A percentile compares a stretch with the other conserved stretches of the same genome.
phyloP scores from a whole-genome alignment of 1,284 basidiomycete genomes.

The Ganoderma sinense region DNA sequence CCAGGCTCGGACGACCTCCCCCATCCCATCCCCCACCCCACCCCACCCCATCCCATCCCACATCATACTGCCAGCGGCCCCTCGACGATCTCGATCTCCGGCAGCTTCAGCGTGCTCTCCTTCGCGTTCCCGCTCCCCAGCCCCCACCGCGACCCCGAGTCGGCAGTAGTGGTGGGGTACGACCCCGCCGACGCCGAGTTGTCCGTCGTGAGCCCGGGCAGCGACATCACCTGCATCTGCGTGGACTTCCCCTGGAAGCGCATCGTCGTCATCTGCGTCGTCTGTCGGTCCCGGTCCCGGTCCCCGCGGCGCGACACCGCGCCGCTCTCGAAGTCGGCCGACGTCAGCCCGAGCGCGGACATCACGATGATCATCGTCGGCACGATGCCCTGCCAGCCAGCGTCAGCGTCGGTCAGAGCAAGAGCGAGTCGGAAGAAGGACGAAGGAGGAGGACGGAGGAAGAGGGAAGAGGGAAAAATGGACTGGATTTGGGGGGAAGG shows the following conservation, averaged over 20 bases:
- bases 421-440: not conserved
- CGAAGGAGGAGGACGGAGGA: too few species aligned
- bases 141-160: conserved; percentile 3
- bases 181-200: conserved; percentile 7
- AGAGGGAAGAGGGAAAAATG: too few species aligned
- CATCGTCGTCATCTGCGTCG: conserved; percentile 14
- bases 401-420: not conserved
- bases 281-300: not conserved
- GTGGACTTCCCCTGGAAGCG: conserved; percentile 8
- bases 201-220: conserved; percentile 9
- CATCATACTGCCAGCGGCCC: not conserved
- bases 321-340: conserved; percentile 36
- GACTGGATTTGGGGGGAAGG: too few species aligned
- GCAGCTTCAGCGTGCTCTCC: conserved; percentile 2
- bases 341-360: conserved; percentile 41
- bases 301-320: conserved; percentile 6
- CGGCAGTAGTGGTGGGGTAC: conserved; percentile 6
- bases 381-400: conserved; percentile 37
- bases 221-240: conserved; percentile 15
- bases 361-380: conserved; percentile 46
- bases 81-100: not conserved
- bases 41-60: too few species aligned
- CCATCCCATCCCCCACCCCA: too few species aligned
- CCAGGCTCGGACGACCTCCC: not conserved
- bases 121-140: conserved; percentile 10